Percentiles rank a stretch among this genome's conserved stretches.
Conservation (phyloP, 2,329 filamentous ascomycete species). For the Colletotrichum theobromicola region DNA sequence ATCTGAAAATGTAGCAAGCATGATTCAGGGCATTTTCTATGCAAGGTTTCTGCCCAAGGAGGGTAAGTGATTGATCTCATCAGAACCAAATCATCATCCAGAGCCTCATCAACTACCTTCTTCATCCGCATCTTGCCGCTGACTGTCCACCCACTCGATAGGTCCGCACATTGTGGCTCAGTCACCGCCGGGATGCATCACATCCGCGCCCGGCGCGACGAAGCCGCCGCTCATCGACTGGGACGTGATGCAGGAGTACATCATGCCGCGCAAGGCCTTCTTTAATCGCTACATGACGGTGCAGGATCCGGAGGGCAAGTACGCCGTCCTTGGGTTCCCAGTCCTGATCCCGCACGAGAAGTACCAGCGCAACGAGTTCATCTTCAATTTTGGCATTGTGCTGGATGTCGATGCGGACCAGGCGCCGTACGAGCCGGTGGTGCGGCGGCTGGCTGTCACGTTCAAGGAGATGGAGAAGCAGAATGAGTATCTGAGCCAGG, state of each 20-base stretch:
- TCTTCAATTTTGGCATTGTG: constrained; percentile 96
- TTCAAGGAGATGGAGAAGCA: constrained; percentile 93
- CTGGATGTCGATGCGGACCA: constrained; percentile 72
- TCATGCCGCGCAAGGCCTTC: constrained; percentile 93
- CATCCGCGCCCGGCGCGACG: constrained; percentile 42
- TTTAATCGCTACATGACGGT: constrained; percentile 90
- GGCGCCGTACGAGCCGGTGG: constrained; percentile 82
- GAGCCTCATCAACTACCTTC: neutral
- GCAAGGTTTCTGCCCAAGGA: constrained; percentile 71
- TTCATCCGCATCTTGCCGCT: neutral
- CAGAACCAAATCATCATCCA: neutral
- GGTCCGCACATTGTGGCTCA: constrained; percentile 69
- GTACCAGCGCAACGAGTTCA: constrained; percentile 94
- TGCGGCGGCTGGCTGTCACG: constrained; percentile 82
- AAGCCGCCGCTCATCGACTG: constrained; percentile 80
- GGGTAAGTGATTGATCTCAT: constrained; percentile 45
- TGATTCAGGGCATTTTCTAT: constrained; percentile 76
- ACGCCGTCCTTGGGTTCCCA: constrained; percentile 85
- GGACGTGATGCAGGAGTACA: constrained; percentile 84
- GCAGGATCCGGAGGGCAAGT: constrained; percentile 70
- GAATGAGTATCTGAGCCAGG: constrained; percentile 78
- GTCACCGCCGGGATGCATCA: constrained; percentile 67
- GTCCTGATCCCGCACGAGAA: constrained; percentile 83
- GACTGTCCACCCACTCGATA: constrained; percentile 30
- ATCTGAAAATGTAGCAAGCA: constrained; percentile 33